Evolutionary conservation across 1,284 basidiomycete genomes (phyloP).

Genomic region (Ceratorhiza oryzae-sativae): DNA sequence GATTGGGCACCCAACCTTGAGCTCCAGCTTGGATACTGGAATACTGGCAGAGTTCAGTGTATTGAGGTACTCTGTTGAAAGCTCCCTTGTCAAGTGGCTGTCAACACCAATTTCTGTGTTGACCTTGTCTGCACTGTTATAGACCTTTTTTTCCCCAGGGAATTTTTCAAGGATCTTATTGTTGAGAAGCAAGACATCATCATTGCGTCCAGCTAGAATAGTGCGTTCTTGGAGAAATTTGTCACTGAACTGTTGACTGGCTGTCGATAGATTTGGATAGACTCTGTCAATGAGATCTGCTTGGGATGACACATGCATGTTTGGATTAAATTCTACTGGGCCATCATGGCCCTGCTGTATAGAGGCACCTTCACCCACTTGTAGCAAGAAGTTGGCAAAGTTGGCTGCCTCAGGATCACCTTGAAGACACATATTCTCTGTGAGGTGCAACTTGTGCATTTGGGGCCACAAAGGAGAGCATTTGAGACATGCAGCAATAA

Average conservation of each 20-base stretch:
- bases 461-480: slow-evolving; percentile 52
- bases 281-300: slow-evolving; percentile 49
- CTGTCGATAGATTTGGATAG: slow-evolving; percentile 47
- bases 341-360: slow-evolving; percentile 40
- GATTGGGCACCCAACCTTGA: no score
- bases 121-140: no score
- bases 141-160: no score
- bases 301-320: slow-evolving; percentile 46
- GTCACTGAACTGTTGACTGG: not conserved
- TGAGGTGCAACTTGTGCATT: slow-evolving; percentile 48
- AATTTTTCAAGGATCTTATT: no score
- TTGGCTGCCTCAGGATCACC: slow-evolving; percentile 44
- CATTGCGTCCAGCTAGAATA: no score
- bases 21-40: no score
- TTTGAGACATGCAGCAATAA: slow-evolving; percentile 51
- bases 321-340: slow-evolving; percentile 47
- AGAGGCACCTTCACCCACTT: slow-evolving; percentile 53
- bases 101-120: no score
- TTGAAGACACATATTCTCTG: slow-evolving; percentile 53
- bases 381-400: slow-evolving; percentile 55
- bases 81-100: no score
- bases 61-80: no score
- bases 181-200: no score
- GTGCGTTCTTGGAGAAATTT: no score
- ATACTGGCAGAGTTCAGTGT: no score